Evolutionary conservation across 2,329 filamentous ascomycete species (phyloP).

Genomic region (Venturia pyrina): DNA sequence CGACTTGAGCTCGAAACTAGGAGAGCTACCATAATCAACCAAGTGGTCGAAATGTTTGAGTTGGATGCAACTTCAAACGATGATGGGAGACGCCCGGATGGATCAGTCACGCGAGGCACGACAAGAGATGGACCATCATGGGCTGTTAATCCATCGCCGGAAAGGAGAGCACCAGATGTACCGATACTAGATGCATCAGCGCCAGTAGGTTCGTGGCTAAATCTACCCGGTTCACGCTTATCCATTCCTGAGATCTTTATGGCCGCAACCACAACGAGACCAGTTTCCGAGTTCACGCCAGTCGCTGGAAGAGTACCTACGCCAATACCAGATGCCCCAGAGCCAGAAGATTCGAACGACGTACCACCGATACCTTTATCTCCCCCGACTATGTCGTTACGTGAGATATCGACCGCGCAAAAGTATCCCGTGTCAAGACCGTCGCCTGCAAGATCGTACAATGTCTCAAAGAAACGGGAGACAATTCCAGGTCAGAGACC

Average conservation of each 20-base stretch:
- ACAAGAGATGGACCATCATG: background rate
- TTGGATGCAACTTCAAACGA: background rate
- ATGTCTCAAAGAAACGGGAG: background rate
- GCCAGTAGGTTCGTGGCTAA: background rate
- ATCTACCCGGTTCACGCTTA: too few species aligned
- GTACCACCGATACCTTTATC: background rate
- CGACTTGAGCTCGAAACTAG: background rate
- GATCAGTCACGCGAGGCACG: background rate
- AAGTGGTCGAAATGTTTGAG: conserved; percentile 1
- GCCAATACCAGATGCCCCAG: background rate
- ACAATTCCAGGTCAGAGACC: background rate
- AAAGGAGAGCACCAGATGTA: background rate
- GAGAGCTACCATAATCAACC: background rate
- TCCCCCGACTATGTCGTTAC: background rate
- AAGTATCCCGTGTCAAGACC: background rate
- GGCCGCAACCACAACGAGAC: background rate
- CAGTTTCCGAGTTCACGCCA: background rate
- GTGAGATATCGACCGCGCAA: background rate
- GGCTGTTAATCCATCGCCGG: background rate
- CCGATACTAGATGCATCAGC: background rate
- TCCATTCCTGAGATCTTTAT: too few species aligned
- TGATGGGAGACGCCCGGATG: background rate
- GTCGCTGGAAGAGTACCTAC: background rate
- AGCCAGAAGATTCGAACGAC: background rate
- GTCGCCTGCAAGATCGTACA: background rate